Evolutionary conservation across 495 filamentous ascomycete species (phyloP).

Genomic region (Xylaria grammica): DNA sequence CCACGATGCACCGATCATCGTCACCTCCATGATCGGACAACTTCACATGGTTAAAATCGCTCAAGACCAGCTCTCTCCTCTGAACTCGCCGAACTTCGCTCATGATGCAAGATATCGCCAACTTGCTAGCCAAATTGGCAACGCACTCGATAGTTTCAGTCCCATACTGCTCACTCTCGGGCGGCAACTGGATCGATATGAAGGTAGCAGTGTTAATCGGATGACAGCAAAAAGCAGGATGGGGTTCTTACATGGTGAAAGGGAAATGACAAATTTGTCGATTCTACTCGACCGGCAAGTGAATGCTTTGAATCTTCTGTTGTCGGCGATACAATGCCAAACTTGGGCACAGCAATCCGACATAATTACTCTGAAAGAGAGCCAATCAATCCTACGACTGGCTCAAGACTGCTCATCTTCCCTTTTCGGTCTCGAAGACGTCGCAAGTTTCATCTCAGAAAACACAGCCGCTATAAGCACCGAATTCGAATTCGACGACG

Average conservation of each 20-base stretch:
- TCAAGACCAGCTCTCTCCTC: conserved; percentile 14
- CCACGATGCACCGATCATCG: conserved; percentile 12
- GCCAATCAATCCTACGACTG: conserved; percentile 4
- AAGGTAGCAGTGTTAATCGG: background rate
- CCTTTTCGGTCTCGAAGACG: conserved; percentile 7
- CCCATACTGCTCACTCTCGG: background rate
- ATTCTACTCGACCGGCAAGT: conserved; percentile 14
- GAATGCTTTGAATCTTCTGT: conserved; percentile 13
- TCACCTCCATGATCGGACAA: conserved; percentile 17
- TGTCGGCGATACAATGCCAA: conserved; percentile 13
- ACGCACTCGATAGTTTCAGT: conserved; percentile 11
- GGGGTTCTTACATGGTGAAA: background rate
- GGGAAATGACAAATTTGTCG: conserved; percentile 10
- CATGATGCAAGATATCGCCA: conserved; percentile 5
- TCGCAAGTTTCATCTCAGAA: conserved; percentile 19
- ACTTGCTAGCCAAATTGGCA: conserved; percentile 1
- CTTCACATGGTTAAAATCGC: conserved; percentile 8
- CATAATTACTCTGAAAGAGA: background rate
- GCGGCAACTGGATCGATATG: conserved; percentile 9
- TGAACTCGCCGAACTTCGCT: background rate
- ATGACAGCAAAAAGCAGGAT: conserved; percentile 10
- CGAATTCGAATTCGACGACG: conserved; percentile 11
- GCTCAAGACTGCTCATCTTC: conserved; percentile 16
- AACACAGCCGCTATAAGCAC: conserved; percentile 8
- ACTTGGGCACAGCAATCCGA: conserved; percentile 10